Base-by-base conservation (phyloP, 2,329 filamentous ascomycete species). In the Diaporthe capsici region DNA sequence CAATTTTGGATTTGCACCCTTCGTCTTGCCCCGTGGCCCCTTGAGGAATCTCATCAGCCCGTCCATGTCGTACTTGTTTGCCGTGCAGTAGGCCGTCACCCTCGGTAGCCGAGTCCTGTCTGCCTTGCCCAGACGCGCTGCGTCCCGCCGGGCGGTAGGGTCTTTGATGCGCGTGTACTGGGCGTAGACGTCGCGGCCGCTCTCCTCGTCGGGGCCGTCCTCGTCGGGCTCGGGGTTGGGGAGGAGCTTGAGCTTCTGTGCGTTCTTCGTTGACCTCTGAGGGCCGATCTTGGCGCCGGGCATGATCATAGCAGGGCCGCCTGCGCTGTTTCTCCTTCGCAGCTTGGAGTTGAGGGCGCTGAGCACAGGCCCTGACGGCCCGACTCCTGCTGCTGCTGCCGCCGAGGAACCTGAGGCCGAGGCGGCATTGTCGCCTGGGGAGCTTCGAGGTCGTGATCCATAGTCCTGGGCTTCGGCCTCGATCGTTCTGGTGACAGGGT, bases 91-190 rank as follows among this genome's bases (percentile, higher is more conserved):
- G 51, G 97, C 97, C 53, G 97, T 98, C 20, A 99, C 97, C 77
- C 97, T 90, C 7, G 97, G 97, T 74, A 99, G 86, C 78, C 93
- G 90, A 78, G 95, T 94, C 74, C 97, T 91, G 83, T 99, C 97
- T 53, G 96, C 96, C 84, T 98, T 99, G 51, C 97, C 97, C 55
- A 99, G 85, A 74, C 96, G 89, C 39, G 97, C 97, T 22, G 97
- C 97, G 88, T 98, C 96, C 80, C 97, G 91, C 77, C 97, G 89
- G 12, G 97, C 97, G 0, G 94, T 98, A 0, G 96, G 96, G 82
- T 99, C 97, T 84, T 98, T 98, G 85, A 99, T 99, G 60, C 97
- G 91, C 12, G 96, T 98, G 83, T 98, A 98, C 84, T 99, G 97
- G 37, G 96, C 96, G 86, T 99, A 99, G 44, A 99, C 97, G 83